A percentile compares a stretch with the other conserved stretches of the same genome.
phyloP scores from a whole-genome alignment of 805 yeast genomes.

The Saturnispora saitoi region DNA sequence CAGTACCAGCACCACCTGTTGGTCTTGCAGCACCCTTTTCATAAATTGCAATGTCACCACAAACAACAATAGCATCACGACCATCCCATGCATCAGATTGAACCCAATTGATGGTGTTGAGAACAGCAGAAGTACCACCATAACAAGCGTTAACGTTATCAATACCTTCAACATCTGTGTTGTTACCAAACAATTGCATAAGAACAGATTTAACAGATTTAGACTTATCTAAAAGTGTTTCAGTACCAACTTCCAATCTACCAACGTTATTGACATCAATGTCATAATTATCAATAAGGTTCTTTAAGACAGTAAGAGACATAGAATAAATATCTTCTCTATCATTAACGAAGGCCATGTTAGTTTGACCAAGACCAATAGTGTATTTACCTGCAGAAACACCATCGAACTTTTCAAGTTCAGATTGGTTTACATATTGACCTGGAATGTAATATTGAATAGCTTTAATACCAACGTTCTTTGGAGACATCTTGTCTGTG shows the following conservation, averaged over 20 bases:
- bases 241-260: slow-evolving; percentile 97
- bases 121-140: slow-evolving; percentile 94
- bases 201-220: slow-evolving; percentile 93
- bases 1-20: slow-evolving; percentile 98
- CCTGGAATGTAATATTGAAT: slow-evolving; percentile 86
- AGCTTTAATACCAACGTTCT: slow-evolving; percentile 94
- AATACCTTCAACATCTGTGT: slow-evolving; percentile 88
- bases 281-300: slow-evolving; percentile 69
- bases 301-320: slow-evolving; percentile 78
- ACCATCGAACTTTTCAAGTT: slow-evolving; percentile 74
- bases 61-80: slow-evolving; percentile 91
- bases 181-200: slow-evolving; percentile 87
- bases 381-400: slow-evolving; percentile 94
- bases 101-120: slow-evolving; percentile 92
- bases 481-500: slow-evolving; percentile 30
- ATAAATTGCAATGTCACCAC: slow-evolving; percentile 97
- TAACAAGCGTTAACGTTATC: slow-evolving; percentile 97
- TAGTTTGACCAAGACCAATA: slow-evolving; percentile 96
- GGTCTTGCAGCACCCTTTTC: slow-evolving; percentile 98
- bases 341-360: slow-evolving; percentile 95
- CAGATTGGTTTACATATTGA: slow-evolving; percentile 78
- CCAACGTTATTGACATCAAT: slow-evolving; percentile 79
- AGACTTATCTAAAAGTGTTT: slow-evolving; percentile 92
- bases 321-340: slow-evolving; percentile 95
- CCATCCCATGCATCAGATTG: slow-evolving; percentile 98